Evolutionary conservation across 805 yeast species (phyloP).

Genomic region (Lachancea fermentati): DNA sequence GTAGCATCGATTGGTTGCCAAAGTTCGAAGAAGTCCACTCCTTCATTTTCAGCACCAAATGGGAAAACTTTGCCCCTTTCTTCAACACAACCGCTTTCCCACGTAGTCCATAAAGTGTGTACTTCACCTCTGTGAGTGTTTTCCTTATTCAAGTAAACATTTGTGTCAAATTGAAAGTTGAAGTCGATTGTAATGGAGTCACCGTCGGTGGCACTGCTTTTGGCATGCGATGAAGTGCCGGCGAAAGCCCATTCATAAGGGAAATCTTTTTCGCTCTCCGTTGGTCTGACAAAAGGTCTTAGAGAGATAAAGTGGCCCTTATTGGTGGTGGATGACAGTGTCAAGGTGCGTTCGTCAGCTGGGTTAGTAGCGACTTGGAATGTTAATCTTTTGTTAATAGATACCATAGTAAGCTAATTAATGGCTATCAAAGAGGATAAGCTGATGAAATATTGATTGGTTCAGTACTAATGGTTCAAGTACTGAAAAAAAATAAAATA

Average conservation of each 20-base stretch:
- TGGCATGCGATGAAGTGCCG: slow-evolving; percentile 41
- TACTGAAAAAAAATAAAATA: too few species aligned
- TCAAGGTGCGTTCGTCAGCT: slow-evolving; percentile 29
- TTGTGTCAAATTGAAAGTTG: slow-evolving; percentile 28
- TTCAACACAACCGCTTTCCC: slow-evolving; percentile 31
- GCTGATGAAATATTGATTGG: too few species aligned
- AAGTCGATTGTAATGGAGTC: slow-evolving; percentile 22
- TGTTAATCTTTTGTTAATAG: slow-evolving; percentile 28
- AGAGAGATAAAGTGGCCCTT: slow-evolving; percentile 34
- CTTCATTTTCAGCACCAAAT: slow-evolving; percentile 24
- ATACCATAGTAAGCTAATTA: slow-evolving; percentile 20
- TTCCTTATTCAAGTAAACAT: slow-evolving; percentile 23
- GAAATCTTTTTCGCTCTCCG: slow-evolving; percentile 28
- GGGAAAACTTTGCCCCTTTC: slow-evolving; percentile 32
- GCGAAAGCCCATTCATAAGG: slow-evolving; percentile 57
- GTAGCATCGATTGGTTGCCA: slow-evolving; percentile 34
- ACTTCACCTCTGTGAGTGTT: slow-evolving; percentile 27
- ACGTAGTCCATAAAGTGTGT: slow-evolving; percentile 28
- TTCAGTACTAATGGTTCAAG: too few species aligned
- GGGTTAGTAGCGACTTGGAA: slow-evolving; percentile 26
- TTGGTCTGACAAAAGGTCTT: slow-evolving; percentile 33
- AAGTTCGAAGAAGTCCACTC: slow-evolving; percentile 28
- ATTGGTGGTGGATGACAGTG: slow-evolving; percentile 28
- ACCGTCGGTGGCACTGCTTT: slow-evolving; percentile 30
- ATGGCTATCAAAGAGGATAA: not conserved